Conservation (phyloP, 1,139 yeast genomes). For the Yamadazyma friedrichii region DNA sequence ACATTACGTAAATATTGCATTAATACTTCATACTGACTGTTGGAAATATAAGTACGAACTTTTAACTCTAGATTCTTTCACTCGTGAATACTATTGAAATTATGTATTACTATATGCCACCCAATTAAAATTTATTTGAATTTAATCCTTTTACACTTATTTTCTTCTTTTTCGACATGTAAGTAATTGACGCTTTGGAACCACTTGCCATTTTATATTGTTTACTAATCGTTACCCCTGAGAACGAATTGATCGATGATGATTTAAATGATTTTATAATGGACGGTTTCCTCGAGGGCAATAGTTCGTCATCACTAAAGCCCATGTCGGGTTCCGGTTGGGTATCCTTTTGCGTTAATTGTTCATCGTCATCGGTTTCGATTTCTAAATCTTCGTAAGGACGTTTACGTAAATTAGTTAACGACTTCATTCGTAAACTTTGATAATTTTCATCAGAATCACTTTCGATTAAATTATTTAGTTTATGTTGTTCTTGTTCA, state of each 20-base stretch:
- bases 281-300: conserved; percentile 47
- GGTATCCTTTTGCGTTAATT: conserved; percentile 7
- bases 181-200: conserved; percentile 59
- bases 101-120: too few species aligned
- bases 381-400: conserved; percentile 18
- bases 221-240: conserved; percentile 58
- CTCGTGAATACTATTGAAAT: too few species aligned
- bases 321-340: conserved; percentile 17
- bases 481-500: conserved; percentile 30
- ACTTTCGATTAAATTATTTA: conserved; percentile 38
- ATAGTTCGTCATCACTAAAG: conserved; percentile 31
- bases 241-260: conserved; percentile 37
- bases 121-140: too few species aligned
- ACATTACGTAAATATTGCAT: too few species aligned
- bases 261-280: conserved; percentile 48
- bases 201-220: conserved; percentile 58
- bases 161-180: conserved; percentile 37
- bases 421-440: conserved; percentile 47
- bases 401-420: conserved; percentile 23
- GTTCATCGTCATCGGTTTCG: conserved; percentile 16
- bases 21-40: too few species aligned
- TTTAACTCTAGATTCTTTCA: too few species aligned
- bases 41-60: too few species aligned
- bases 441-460: conserved; percentile 46
- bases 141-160: conserved; percentile 4